phyloP scores from a whole-genome alignment of 1,284 basidiomycete species.

The Fomes fomentarius region DNA sequence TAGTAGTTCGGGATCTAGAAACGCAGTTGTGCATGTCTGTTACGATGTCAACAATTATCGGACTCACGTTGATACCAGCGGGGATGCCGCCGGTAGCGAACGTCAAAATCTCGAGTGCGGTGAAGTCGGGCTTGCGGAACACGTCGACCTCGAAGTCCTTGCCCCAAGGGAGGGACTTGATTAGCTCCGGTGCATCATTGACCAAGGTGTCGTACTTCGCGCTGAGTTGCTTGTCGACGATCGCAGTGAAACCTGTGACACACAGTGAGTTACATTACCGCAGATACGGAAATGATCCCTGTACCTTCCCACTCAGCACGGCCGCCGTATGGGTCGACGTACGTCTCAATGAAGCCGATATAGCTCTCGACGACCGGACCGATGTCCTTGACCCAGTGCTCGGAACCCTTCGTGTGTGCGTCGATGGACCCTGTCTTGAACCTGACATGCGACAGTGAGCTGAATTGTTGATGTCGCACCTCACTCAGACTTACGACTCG shows the following conservation, averaged over 20 bases:
- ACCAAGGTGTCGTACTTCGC: constrained; percentile 82
- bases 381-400: constrained; percentile 83
- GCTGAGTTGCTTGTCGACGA: constrained; percentile 82
- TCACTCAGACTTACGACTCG: constrained; percentile 75
- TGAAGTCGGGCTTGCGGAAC: constrained; percentile 87
- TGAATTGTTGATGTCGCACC: no score
- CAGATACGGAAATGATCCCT: background rate
- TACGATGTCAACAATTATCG: background rate
- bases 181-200: constrained; percentile 71
- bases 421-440: constrained; percentile 80
- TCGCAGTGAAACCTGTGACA: constrained; percentile 75
- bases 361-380: constrained; percentile 88
- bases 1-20: constrained; percentile 66
- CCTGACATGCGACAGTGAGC: constrained; percentile 35
- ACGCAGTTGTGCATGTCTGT: background rate
- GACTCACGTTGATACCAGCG: constrained; percentile 76
- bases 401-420: constrained; percentile 76
- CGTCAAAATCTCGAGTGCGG: constrained; percentile 77
- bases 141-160: constrained; percentile 80
- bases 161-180: constrained; percentile 85
- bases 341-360: constrained; percentile 71
- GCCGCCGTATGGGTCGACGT: constrained; percentile 83
- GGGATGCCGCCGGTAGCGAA: constrained; percentile 86
- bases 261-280: background rate
- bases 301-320: constrained; percentile 87